Percentiles rank a stretch among this genome's conserved stretches.
These are phyloP conservation scores for Neoboletus brunneissimus DNA, from an alignment of 768 basidiomycete genomes.

Conservation along the genomic window DNA sequence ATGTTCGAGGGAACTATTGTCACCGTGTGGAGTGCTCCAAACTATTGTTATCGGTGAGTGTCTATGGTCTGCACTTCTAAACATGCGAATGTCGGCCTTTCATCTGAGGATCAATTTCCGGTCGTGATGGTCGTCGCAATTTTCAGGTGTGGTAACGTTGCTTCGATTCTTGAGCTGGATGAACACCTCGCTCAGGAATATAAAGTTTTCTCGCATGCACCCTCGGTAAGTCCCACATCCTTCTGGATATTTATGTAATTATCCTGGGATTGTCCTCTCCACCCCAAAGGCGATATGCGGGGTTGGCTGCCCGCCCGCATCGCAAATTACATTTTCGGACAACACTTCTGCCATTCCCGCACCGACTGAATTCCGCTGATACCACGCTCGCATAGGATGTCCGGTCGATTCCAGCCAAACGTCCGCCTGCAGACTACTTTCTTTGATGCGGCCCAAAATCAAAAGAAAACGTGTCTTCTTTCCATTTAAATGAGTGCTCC, in stretches of 20 bases:
- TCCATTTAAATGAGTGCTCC: constrained; percentile 13
- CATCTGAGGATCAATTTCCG: constrained; percentile 26
- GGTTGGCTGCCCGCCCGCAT: constrained; percentile 13
- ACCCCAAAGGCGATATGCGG: constrained; percentile 29
- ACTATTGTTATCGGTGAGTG: constrained; percentile 93
- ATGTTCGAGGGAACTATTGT: constrained; percentile 97
- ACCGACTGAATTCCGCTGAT: not conserved
- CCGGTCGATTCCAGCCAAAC: constrained; percentile 75
- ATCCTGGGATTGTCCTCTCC: constrained; percentile 9
- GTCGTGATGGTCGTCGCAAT: constrained; percentile 13
- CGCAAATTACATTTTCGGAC: constrained; percentile 4
- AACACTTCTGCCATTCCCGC: not conserved
- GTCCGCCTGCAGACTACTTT: constrained; percentile 87
- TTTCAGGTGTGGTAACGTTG: constrained; percentile 89
- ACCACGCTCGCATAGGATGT: constrained; percentile 54
- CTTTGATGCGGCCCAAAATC: constrained; percentile 40
- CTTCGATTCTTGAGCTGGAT: constrained; percentile 91
- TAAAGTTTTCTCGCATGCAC: constrained; percentile 91
- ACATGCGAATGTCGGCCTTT: constrained; percentile 15
- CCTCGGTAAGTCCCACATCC: constrained; percentile 55
- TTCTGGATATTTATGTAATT: constrained; percentile 14
- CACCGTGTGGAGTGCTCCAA: constrained; percentile 97
- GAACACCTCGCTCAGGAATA: constrained; percentile 93
- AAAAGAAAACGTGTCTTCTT: constrained; percentile 11
- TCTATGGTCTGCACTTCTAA: constrained; percentile 5